phyloP scores from a whole-genome alignment of 2,329 filamentous ascomycete species.

The Diaporthe aspalathi region DNA sequence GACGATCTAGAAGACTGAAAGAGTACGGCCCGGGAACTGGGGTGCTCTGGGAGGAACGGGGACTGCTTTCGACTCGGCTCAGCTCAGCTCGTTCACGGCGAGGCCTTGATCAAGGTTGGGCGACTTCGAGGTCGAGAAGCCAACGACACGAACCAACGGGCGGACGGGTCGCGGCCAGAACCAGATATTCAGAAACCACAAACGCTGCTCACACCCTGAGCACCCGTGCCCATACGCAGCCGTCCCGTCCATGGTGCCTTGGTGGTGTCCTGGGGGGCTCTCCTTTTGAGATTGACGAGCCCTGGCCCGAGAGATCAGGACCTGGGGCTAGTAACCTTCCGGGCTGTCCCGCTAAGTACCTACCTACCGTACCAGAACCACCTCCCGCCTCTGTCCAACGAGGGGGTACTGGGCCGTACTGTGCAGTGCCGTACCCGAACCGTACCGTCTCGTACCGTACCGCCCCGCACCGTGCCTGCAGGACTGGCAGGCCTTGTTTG shows the following conservation, averaged over 20 bases:
- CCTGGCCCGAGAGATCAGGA: constrained; percentile 18
- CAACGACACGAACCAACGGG: neutral
- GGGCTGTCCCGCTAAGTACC: constrained; percentile 34
- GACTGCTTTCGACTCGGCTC: constrained; percentile 18
- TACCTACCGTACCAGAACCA: constrained; percentile 28
- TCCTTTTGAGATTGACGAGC: constrained; percentile 31
- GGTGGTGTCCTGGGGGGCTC: constrained; percentile 19
- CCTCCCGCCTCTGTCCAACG: constrained; percentile 2
- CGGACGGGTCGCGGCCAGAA: constrained; percentile 1
- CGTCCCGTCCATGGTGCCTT: constrained; percentile 21
- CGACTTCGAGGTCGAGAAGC: constrained; percentile 10
- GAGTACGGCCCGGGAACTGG: constrained; percentile 12
- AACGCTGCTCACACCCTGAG: constrained; percentile 14
- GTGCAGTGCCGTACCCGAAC: neutral
- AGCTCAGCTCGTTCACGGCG: constrained; percentile 23
- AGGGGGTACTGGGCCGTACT: constrained; percentile 16
- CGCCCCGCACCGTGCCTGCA: constrained; percentile 20
- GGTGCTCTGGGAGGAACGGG: constrained; percentile 17
- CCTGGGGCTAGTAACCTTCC: constrained; percentile 31
- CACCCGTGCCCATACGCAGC: neutral
- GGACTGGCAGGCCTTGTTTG: constrained; percentile 12
- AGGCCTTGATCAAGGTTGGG: constrained; percentile 21
- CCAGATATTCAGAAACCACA: constrained; percentile 2
- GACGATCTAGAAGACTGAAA: constrained; percentile 19
- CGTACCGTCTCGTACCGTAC: constrained; percentile 8